phyloP scores from a whole-genome alignment of 2,329 filamentous ascomycete genomes.

The Fusarium stilboides region DNA sequence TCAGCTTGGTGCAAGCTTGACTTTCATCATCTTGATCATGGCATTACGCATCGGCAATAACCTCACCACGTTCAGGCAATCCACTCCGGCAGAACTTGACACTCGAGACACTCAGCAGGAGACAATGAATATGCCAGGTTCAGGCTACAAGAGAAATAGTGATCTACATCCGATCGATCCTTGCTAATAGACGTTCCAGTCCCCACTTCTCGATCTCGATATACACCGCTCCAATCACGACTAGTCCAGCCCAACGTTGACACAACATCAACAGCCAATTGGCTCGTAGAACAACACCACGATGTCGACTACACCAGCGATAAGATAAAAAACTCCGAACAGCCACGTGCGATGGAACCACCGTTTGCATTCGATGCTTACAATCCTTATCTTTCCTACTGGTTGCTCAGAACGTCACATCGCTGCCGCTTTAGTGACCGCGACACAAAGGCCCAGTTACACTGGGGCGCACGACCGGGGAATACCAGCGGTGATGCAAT shows the following conservation, averaged over 20 bases:
- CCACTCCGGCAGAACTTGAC: not conserved
- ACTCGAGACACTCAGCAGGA: not conserved
- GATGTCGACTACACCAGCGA: conserved; percentile 8
- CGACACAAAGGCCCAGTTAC: conserved; percentile 10
- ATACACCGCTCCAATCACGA: conserved; percentile 25
- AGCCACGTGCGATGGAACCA: conserved; percentile 28
- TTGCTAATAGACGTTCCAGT: not conserved
- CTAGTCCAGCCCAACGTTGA: not conserved
- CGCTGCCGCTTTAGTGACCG: conserved; percentile 31
- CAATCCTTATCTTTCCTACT: conserved; percentile 24
- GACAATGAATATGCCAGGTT: not conserved
- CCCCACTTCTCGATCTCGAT: conserved; percentile 17
- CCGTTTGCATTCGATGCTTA: conserved; percentile 39
- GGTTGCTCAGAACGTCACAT: conserved; percentile 22
- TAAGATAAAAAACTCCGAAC: conserved; percentile 1
- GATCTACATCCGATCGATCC: conserved; percentile 1
- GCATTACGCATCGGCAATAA: too few relatives aligned
- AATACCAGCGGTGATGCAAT: conserved; percentile 27
- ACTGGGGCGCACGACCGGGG: not conserved
- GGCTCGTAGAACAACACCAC: conserved; percentile 13
- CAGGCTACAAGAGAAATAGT: not conserved
- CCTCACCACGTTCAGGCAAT: too few relatives aligned
- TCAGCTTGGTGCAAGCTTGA: too few relatives aligned
- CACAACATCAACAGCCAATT: conserved; percentile 22
- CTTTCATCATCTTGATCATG: too few relatives aligned